Base-by-base conservation (phyloP, 352 stramenopile species). In the Globisporangium paddicum region DNA sequence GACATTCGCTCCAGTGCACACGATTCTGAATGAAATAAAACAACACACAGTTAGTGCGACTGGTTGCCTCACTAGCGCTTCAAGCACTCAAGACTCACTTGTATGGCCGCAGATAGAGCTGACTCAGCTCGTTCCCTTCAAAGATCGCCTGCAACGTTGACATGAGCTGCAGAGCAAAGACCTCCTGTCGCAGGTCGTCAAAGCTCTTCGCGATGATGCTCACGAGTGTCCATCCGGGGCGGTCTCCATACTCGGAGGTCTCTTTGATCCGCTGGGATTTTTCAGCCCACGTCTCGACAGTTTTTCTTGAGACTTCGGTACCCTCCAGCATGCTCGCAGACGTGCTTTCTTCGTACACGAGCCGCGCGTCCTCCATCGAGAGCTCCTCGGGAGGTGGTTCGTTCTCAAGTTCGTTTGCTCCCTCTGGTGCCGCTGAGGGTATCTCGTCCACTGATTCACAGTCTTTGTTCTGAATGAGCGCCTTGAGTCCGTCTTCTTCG, bases 1-100 rank as follows among this genome's bases (percentile, higher is more conserved):
- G n/a, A 89, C 91, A 23, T 82, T 85, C 11, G 80, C 63, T 28
- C 84, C 79, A 2, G 93, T 98, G 32, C 84, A 87, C 34, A 98
- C 64, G 49, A 98, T 98, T 13, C 69, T 77, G 21, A 7, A 8
- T 9, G n/a, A 13, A 41, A 7, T n/a, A n/a, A n/a, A n/a, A n/a
- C n/a, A 7, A 55, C 34, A 34, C 19, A 16, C 13, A 18, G 16
- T 44, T 11, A 44, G 38, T 44, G n/a, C 35, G 32, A n/a, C 3
- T 19, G 25, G 28, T 32, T 16, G 16, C 32, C 19, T 3, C 48
- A 32, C 18, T 23, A 41, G 2, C 41, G 2, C 40, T 34, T 41
- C 25, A 2, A 42, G 8, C 30, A 47, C 2, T 1, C 10, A 32
- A 16, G 3, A 63, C 55, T 55, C 13, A 78, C 70, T 65, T 57